These are phyloP conservation scores for Claviceps pusilla DNA, from an alignment of 2,329 filamentous ascomycete species.

Conservation along the genomic window DNA sequence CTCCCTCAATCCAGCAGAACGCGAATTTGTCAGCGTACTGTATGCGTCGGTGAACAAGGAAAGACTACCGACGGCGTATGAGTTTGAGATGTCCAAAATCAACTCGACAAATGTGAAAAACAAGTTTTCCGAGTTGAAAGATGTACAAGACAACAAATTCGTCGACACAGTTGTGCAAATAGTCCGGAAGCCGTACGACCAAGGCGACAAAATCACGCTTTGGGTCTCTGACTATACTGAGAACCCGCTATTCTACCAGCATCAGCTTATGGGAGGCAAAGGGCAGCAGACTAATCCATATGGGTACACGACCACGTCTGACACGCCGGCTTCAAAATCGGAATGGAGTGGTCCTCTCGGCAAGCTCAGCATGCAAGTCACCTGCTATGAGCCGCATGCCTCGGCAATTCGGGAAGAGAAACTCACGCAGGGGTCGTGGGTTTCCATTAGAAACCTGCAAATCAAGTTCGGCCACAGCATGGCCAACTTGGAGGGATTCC, in stretches of 20 bases:
- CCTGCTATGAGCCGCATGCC: slow-evolving; percentile 55
- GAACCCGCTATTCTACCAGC: slow-evolving; percentile 49
- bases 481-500: slow-evolving; percentile 51
- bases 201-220: slow-evolving; percentile 37
- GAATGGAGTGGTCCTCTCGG: slow-evolving; percentile 66
- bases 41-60: slow-evolving; percentile 30
- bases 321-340: slow-evolving; percentile 8
- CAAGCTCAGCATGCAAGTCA: slow-evolving; percentile 54
- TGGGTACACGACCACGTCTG: slow-evolving; percentile 31
- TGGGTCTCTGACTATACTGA: slow-evolving; percentile 75
- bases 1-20: slow-evolving; percentile 15
- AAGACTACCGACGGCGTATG: slow-evolving; percentile 24
- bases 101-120: slow-evolving; percentile 29
- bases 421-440: slow-evolving; percentile 44
- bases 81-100: slow-evolving; percentile 26
- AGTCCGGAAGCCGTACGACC: slow-evolving; percentile 33
- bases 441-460: slow-evolving; percentile 58
- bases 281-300: slow-evolving; percentile 37
- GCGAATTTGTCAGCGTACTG: slow-evolving; percentile 32
- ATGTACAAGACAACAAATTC: slow-evolving; percentile 41
- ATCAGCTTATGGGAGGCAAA: slow-evolving; percentile 16
- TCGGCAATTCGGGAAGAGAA: slow-evolving; percentile 33
- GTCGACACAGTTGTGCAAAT: slow-evolving; percentile 60
- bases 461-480: slow-evolving; percentile 41
- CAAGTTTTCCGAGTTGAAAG: slow-evolving; percentile 51